phyloP scores from a whole-genome alignment of 352 stramenopile species.

The Globisporangium carolinianum region DNA sequence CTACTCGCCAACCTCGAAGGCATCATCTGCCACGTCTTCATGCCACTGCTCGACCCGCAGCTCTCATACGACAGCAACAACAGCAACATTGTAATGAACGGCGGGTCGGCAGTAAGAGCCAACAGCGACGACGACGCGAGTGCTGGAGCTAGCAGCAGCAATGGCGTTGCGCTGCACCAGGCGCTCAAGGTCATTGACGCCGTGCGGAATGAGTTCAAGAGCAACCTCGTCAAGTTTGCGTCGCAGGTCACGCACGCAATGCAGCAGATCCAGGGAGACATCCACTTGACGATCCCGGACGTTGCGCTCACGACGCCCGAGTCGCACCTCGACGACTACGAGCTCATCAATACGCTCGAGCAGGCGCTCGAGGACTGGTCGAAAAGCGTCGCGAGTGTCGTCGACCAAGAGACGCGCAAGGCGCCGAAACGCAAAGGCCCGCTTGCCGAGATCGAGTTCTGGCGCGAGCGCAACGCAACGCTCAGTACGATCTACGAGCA shows the following conservation, averaged over 20 bases:
- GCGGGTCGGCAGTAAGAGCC: not conserved
- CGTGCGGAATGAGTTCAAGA: slow-evolving; percentile 85
- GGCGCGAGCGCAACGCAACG: slow-evolving; percentile 90
- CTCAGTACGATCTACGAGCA: slow-evolving; percentile 94
- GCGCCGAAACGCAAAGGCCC: slow-evolving; percentile 85
- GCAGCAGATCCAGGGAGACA: slow-evolving; percentile 92
- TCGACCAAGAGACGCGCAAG: slow-evolving; percentile 89
- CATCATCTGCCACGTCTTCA: slow-evolving; percentile 86
- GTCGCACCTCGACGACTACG: slow-evolving; percentile 77
- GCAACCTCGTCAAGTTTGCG: slow-evolving; percentile 90
- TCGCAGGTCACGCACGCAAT: slow-evolving; percentile 90
- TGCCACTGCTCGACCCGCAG: slow-evolving; percentile 77
- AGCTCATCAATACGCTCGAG: slow-evolving; percentile 87
- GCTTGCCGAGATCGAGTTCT: slow-evolving; percentile 95
- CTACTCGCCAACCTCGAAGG: slow-evolving; percentile 79
- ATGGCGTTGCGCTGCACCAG: slow-evolving; percentile 22
- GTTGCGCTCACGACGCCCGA: slow-evolving; percentile 87
- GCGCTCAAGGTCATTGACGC: slow-evolving; percentile 78
- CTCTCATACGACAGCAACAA: slow-evolving; percentile 28
- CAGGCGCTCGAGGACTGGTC: slow-evolving; percentile 91
- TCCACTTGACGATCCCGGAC: slow-evolving; percentile 90
- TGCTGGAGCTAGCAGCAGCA: not conserved
- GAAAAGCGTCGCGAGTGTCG: slow-evolving; percentile 83
- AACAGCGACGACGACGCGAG: not conserved
- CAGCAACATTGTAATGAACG: not conserved